Evolutionary conservation across 2,329 filamentous ascomycete genomes (phyloP), one percentile per base, ranked within the genome.

Genomic region (Claviceps maximensis): DNA sequence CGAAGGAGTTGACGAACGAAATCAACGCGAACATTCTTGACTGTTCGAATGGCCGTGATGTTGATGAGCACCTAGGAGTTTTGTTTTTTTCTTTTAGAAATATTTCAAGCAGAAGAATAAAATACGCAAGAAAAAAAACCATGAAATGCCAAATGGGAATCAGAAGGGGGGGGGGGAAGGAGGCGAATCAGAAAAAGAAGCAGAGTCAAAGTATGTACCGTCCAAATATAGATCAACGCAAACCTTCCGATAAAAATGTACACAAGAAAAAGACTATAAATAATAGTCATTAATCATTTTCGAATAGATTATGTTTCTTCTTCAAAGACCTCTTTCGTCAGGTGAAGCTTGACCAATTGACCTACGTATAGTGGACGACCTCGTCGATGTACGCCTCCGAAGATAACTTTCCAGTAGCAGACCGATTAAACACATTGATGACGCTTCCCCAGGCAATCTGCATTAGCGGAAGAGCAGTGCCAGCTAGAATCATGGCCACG

Each of bases 171-270:
- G 15, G 33, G 33, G 3, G 7, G 15, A 33, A 13, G 10, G 17
- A 40, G 15, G 38, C 2, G 12, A 3, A 25, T 12, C 19, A 23
- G 23, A 17, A 29, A 17, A n/a, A 13, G 15, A 25, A 36, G 15
- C 45, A 12, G 27, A 23, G 19, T n/a, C 21, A 17, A 21, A 33
- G 33, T n/a, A 31, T 19, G 15, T 25, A 56, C 65, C 58, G 71
- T 73, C 19, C 80, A 63, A 2, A 12, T 47, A 21, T 33, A 47
- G 7, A 33, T 23, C n/a, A 47, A 33, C 4, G 68, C 57, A 42
- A 80, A 76, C 52, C 77, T 77, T 9, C 65, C 78, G 19, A 78
- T 65, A 55, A 82, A 81, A 1, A 83, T 67, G 59, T 80, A 81
- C 15, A 82, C 66, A 55, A 81, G 79, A 56, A 73, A 77, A 17